These are phyloP conservation scores for Globisporangium rhizosaccharum DNA, from an alignment of 352 stramenopile genomes.

Conservation along the genomic window DNA sequence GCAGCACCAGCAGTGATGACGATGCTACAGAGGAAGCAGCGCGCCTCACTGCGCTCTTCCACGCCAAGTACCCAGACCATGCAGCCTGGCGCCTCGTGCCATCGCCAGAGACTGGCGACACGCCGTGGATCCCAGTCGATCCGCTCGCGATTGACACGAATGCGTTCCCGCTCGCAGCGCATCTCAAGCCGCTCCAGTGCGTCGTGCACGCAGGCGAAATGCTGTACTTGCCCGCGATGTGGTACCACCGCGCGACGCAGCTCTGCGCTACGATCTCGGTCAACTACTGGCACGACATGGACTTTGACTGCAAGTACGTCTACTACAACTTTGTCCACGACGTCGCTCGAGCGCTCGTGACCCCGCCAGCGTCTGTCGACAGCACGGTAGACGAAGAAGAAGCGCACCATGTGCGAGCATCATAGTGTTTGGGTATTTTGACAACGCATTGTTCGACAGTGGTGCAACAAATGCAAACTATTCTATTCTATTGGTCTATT, in stretches of 20 bases:
- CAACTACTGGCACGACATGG: slow-evolving; percentile 90
- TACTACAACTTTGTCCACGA: slow-evolving; percentile 84
- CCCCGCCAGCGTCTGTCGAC: neutral
- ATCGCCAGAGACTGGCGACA: slow-evolving; percentile 41
- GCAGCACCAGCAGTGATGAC: neutral
- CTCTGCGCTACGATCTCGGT: slow-evolving; percentile 72
- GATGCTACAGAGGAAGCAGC: slow-evolving; percentile 18
- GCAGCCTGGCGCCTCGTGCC: slow-evolving; percentile 42
- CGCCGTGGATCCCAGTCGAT: slow-evolving; percentile 80
- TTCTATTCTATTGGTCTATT: too few species aligned
- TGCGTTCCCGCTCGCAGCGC: slow-evolving; percentile 44
- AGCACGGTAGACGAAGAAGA: too few species aligned
- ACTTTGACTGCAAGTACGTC: slow-evolving; percentile 83
- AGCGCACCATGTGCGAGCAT: neutral
- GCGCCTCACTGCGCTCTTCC: slow-evolving; percentile 36
- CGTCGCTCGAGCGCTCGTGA: slow-evolving; percentile 21
- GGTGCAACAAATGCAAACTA: too few species aligned
- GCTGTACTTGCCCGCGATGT: slow-evolving; percentile 75
- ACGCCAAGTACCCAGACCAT: slow-evolving; percentile 43
- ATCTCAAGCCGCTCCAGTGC: slow-evolving; percentile 57
- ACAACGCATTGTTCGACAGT: too few species aligned
- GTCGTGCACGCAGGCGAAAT: slow-evolving; percentile 65
- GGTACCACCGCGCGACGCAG: slow-evolving; percentile 81
- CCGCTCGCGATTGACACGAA: slow-evolving; percentile 52
- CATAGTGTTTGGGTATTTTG: too few species aligned